Conservation (phyloP, 805 yeast species). For the Ogataea glucozyma region DNA sequence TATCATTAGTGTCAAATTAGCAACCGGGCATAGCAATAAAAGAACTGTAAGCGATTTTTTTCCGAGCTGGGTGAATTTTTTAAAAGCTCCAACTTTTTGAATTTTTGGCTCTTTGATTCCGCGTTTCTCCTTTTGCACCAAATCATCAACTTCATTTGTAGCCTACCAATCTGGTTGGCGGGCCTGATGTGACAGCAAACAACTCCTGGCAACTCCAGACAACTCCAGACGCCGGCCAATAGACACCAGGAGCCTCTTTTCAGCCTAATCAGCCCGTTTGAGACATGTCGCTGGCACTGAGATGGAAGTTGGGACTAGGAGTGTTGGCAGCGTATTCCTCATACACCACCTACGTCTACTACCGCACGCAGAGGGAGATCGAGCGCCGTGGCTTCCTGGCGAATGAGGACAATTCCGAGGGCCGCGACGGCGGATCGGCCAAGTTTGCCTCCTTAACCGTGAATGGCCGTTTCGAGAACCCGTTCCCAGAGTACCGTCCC, state of each 20-base stretch:
- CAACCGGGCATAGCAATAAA: too few relatives aligned
- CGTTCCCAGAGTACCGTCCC: slow-evolving; percentile 85
- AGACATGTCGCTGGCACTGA: slow-evolving; percentile 25
- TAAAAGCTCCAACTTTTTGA: too few relatives aligned
- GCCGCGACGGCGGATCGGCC: slow-evolving; percentile 8
- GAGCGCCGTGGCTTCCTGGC: slow-evolving; percentile 39
- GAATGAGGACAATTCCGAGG: slow-evolving; percentile 8
- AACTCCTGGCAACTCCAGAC: too few relatives aligned
- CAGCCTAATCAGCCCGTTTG: neutral
- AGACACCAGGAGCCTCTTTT: too few relatives aligned
- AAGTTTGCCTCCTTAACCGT: slow-evolving; percentile 52
- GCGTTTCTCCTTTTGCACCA: neutral
- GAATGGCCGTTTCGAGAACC: slow-evolving; percentile 84
- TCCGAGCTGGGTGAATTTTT: too few relatives aligned
- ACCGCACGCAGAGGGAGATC: slow-evolving; percentile 56
- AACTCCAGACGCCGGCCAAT: too few relatives aligned
- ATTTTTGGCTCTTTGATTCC: too few relatives aligned
- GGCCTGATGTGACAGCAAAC: too few relatives aligned
- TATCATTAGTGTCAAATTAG: too few relatives aligned
- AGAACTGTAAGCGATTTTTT: too few relatives aligned
- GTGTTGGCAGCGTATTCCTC: slow-evolving; percentile 58
- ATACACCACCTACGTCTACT: slow-evolving; percentile 62
- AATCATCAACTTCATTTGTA: too few relatives aligned
- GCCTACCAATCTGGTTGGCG: too few relatives aligned
- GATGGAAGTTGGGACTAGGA: slow-evolving; percentile 44